phyloP scores from a whole-genome alignment of 2,329 filamentous ascomycete genomes.

The Diaporthe aspalathi region DNA sequence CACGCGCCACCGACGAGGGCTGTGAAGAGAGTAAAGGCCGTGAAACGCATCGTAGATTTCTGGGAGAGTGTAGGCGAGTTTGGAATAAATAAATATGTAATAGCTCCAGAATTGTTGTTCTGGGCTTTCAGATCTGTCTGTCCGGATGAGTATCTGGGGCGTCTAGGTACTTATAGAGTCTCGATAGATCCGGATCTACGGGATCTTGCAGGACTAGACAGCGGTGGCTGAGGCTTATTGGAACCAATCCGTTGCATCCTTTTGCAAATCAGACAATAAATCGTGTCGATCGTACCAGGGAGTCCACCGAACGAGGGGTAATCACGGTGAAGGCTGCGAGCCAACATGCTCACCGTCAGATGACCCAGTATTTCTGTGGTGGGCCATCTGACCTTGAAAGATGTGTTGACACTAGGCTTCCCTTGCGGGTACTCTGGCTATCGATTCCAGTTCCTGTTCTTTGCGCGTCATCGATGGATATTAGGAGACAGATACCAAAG shows the following conservation, averaged over 20 bases:
- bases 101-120: too few species aligned
- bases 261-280: constrained; percentile 22
- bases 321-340: constrained; percentile 6
- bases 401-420: neutral
- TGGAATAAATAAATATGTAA: too few species aligned
- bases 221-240: constrained; percentile 19
- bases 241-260: constrained; percentile 1
- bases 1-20: neutral
- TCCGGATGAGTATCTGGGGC: neutral
- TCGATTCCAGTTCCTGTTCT: neutral
- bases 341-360: constrained; percentile 17
- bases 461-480: neutral
- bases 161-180: neutral
- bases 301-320: constrained; percentile 15
- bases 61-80: too few species aligned
- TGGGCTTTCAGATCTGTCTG: neutral
- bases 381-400: neutral
- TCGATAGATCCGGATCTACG: neutral
- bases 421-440: neutral
- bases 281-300: constrained; percentile 1
- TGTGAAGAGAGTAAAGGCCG: neutral
- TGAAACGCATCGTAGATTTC: neutral
- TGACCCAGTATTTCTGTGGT: constrained; percentile 9
- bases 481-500: neutral
- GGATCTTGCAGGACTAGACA: neutral